Percentiles rank a stretch among this genome's conserved stretches.
These are phyloP conservation scores for Candida ovalis DNA, from an alignment of 805 yeast species.

Conservation along the genomic window DNA sequence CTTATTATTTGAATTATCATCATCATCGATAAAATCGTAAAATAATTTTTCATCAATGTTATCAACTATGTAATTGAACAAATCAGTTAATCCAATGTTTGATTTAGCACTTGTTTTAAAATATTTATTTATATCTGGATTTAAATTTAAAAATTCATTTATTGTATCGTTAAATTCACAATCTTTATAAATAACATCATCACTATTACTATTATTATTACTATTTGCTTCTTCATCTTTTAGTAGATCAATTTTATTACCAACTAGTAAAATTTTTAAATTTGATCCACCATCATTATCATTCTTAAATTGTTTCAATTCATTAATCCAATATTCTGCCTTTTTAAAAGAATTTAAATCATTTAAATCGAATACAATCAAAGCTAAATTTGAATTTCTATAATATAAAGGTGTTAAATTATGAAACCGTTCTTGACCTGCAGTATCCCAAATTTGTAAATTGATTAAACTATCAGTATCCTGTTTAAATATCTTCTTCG, in stretches of 20 bases:
- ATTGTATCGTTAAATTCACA: slow-evolving; percentile 23
- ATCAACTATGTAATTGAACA: slow-evolving; percentile 35
- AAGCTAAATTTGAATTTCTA: slow-evolving; percentile 76
- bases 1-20: slow-evolving; percentile 3
- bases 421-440: slow-evolving; percentile 89
- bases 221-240: not conserved
- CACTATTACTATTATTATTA: too few relatives aligned
- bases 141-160: slow-evolving; percentile 19
- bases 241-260: slow-evolving; percentile 75
- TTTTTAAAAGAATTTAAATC: slow-evolving; percentile 51
- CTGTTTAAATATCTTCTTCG: slow-evolving; percentile 58
- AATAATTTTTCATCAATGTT: slow-evolving; percentile 27
- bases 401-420: slow-evolving; percentile 82
- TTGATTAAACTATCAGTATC: slow-evolving; percentile 35
- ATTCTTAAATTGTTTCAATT: slow-evolving; percentile 41
- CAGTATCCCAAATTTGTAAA: slow-evolving; percentile 89
- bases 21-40: slow-evolving; percentile 19
- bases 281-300: slow-evolving; percentile 19
- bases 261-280: slow-evolving; percentile 53
- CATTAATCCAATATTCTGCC: slow-evolving; percentile 90
- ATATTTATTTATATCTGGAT: slow-evolving; percentile 17
- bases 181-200: slow-evolving; percentile 6
- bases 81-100: slow-evolving; percentile 54
- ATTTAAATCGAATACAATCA: slow-evolving; percentile 83
- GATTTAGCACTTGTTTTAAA: slow-evolving; percentile 65